Evolutionary conservation across 148 eudicot species (phyloP).

Genomic region (Chenopodium album): DNA sequence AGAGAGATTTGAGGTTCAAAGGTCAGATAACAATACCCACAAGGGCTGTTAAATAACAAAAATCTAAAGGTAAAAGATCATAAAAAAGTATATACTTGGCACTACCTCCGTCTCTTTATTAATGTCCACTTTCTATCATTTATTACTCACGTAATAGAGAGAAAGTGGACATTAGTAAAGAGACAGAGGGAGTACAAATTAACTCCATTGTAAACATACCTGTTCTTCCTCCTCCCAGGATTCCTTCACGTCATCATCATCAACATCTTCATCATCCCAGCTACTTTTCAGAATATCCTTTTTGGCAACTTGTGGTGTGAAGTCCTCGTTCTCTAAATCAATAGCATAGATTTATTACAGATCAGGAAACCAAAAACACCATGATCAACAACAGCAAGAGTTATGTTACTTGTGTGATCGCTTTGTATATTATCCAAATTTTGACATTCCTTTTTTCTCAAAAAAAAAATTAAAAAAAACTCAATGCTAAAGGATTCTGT

Average conservation of each 20-base stretch:
- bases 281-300: conserved; percentile 50
- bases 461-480: background rate
- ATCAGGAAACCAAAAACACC: background rate
- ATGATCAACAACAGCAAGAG: background rate
- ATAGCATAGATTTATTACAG: background rate
- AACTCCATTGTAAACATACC: conserved; percentile 38
- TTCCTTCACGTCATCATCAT: conserved; percentile 78
- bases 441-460: background rate
- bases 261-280: conserved; percentile 96
- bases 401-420: background rate
- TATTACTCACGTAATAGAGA: no score
- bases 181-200: no score
- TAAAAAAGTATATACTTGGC: background rate
- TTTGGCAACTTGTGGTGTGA: conserved; percentile 43
- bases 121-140: no score
- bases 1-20: background rate
- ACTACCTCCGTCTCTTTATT: no score
- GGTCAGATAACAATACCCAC: background rate
- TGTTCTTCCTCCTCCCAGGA: conserved; percentile 96
- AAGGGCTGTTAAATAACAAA: background rate
- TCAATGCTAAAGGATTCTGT: background rate
- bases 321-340: conserved; percentile 54
- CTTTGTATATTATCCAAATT: background rate
- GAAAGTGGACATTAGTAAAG: no score
- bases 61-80: background rate